phyloP scores from a whole-genome alignment of 768 basidiomycete genomes.

The Pulveroboletus frians region DNA sequence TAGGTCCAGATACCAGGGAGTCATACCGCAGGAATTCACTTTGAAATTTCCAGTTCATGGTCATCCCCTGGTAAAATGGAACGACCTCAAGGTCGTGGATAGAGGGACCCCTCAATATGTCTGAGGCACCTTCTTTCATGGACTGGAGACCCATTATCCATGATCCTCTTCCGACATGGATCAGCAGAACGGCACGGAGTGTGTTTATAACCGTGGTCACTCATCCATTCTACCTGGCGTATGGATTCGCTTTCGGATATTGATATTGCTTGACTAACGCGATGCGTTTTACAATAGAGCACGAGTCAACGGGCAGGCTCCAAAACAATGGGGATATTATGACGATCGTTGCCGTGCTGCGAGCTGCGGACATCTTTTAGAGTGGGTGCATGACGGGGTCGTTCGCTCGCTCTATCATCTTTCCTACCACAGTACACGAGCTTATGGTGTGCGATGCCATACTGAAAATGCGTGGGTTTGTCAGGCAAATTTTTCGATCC shows the following conservation, averaged over 20 bases:
- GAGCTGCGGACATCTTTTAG: background rate
- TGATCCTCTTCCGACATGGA: slow-evolving; percentile 26
- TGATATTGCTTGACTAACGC: background rate
- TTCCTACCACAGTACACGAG: background rate
- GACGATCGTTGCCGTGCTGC: background rate
- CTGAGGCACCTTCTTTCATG: slow-evolving; percentile 25
- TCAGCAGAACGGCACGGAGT: slow-evolving; percentile 19
- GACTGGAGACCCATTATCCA: slow-evolving; percentile 40
- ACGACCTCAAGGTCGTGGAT: slow-evolving; percentile 12
- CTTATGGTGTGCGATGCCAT: background rate
- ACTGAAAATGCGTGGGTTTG: background rate
- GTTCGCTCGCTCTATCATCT: background rate
- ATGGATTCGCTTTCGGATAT: background rate
- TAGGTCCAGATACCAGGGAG: background rate
- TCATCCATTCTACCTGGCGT: slow-evolving; percentile 19
- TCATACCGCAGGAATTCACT: slow-evolving; percentile 5
- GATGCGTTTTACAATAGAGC: background rate
- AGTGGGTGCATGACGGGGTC: background rate
- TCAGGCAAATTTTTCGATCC: background rate
- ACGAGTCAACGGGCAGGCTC: background rate
- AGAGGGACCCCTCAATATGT: slow-evolving; percentile 17
- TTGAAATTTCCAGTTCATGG: slow-evolving; percentile 20
- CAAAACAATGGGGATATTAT: slow-evolving; percentile 36
- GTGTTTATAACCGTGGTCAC: slow-evolving; percentile 16
- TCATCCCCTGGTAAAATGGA: slow-evolving; percentile 14